These are phyloP conservation scores for Botrytis deweyae DNA, from an alignment of 2,329 filamentous ascomycete species.

Conservation along the genomic window DNA sequence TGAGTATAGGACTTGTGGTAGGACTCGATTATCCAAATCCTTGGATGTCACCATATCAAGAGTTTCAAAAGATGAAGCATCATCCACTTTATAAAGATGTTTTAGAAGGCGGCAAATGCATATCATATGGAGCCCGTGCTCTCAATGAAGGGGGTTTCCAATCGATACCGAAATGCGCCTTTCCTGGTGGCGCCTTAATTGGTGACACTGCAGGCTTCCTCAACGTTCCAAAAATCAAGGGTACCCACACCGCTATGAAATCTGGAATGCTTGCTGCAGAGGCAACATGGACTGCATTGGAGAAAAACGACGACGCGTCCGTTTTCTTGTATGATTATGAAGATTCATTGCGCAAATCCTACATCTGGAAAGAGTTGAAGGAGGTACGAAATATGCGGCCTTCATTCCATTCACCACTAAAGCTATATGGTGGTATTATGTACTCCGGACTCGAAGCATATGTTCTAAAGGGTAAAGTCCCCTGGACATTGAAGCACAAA, in stretches of 20 bases:
- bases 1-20: conserved; percentile 86
- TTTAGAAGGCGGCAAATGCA: conserved; percentile 95
- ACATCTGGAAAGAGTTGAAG: conserved; percentile 91
- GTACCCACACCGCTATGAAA: conserved; percentile 96
- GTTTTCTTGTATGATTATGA: conserved; percentile 96
- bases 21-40: conserved; percentile 96
- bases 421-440: conserved; percentile 82
- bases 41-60: conserved; percentile 90
- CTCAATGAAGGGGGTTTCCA: conserved; percentile 95
- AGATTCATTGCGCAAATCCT: conserved; percentile 77
- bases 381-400: conserved; percentile 97
- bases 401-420: conserved; percentile 84
- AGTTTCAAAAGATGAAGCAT: conserved; percentile 98
- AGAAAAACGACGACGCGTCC: conserved; percentile 57
- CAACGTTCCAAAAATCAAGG: conserved; percentile 98
- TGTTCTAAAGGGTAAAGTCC: conserved; percentile 76
- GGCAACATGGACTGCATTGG: conserved; percentile 78
- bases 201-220: conserved; percentile 95
- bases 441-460: conserved; percentile 95
- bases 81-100: conserved; percentile 86
- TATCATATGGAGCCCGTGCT: conserved; percentile 90
- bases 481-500: conserved; percentile 91
- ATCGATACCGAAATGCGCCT: conserved; percentile 94
- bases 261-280: conserved; percentile 96
- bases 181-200: conserved; percentile 92